These are phyloP conservation scores for Noccaea bulbosa DNA, from an alignment of 345 rosid genomes.

Conservation along the genomic window DNA sequence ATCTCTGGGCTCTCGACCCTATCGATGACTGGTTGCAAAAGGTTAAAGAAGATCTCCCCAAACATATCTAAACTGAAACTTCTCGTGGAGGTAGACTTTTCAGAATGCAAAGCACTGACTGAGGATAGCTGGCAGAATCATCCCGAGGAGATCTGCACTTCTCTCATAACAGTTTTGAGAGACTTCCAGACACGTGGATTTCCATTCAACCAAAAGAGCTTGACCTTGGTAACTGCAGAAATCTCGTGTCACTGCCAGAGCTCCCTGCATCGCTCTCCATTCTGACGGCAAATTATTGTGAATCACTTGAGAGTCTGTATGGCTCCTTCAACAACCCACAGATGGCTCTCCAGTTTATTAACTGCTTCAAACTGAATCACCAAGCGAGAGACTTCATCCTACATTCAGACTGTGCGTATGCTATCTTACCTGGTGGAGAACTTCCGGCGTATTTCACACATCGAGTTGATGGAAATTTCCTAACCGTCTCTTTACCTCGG, in stretches of 20 bases:
- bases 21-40: slow-evolving; percentile 2
- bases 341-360: slow-evolving; percentile 6
- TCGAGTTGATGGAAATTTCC: background rate
- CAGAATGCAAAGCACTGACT: slow-evolving; percentile 8
- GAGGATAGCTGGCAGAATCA: slow-evolving; percentile 15
- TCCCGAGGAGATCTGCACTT: background rate
- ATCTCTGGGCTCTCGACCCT: background rate
- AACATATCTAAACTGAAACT: slow-evolving; percentile 18
- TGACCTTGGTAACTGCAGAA: background rate
- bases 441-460: slow-evolving; percentile 3
- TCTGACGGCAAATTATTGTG: background rate
- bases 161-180: slow-evolving; percentile 9
- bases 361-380: slow-evolving; percentile 12
- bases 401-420: background rate
- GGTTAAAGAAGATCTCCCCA: slow-evolving; percentile 19
- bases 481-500: slow-evolving; percentile 4
- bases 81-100: slow-evolving; percentile 18
- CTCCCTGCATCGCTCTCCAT: background rate
- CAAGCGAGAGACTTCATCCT: background rate
- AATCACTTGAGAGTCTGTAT: slow-evolving; percentile 7
- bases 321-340: background rate
- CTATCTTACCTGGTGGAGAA: slow-evolving; percentile 14
- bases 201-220: slow-evolving; percentile 16
- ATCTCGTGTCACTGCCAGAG: slow-evolving; percentile 15
- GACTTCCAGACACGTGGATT: slow-evolving; percentile 7